Conservation (phyloP, 2,329 filamentous ascomycete genomes). For the Epichloe amarillans region DNA sequence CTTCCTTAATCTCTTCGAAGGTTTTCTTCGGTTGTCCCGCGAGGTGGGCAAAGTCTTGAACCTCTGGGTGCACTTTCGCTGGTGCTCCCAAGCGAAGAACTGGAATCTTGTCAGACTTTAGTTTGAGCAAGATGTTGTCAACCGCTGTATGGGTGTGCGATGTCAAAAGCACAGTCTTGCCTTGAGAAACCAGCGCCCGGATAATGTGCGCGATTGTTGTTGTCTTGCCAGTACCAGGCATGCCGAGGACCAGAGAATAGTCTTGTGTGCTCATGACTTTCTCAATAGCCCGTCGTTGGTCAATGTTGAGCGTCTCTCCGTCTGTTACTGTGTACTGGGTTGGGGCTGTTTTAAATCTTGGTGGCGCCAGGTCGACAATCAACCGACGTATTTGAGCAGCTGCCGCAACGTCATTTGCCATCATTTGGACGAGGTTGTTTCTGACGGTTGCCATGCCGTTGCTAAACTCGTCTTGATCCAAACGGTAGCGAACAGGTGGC, state of each 20-base stretch:
- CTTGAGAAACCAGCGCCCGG: slow-evolving; percentile 70
- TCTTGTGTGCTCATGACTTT: slow-evolving; percentile 94
- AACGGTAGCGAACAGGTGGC: slow-evolving; percentile 56
- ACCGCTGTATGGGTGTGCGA: slow-evolving; percentile 97
- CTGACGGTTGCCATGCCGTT: slow-evolving; percentile 93
- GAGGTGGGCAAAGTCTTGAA: slow-evolving; percentile 72
- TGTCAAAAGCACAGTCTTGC: slow-evolving; percentile 84
- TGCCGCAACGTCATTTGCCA: slow-evolving; percentile 64
- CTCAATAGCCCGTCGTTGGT: slow-evolving; percentile 74
- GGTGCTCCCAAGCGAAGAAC: slow-evolving; percentile 76
- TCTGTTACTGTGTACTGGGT: slow-evolving; percentile 51
- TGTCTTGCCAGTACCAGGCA: slow-evolving; percentile 97
- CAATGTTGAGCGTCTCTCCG: slow-evolving; percentile 62
- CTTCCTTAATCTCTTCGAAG: slow-evolving; percentile 70
- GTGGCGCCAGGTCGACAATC: slow-evolving; percentile 63
- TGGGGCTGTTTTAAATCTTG: slow-evolving; percentile 55
- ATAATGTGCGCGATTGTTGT: slow-evolving; percentile 98
- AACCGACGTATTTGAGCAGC: slow-evolving; percentile 62
- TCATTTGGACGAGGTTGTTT: slow-evolving; percentile 86
- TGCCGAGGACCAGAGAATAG: slow-evolving; percentile 92
- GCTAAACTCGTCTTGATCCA: slow-evolving; percentile 97
- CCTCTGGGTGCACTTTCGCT: slow-evolving; percentile 77
- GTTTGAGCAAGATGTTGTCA: slow-evolving; percentile 92
- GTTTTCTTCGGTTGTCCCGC: slow-evolving; percentile 59
- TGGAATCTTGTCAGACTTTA: slow-evolving; percentile 62